Conservation (phyloP, 2,329 filamentous ascomycete species). For the Ophioceras dolichostomum region DNA sequence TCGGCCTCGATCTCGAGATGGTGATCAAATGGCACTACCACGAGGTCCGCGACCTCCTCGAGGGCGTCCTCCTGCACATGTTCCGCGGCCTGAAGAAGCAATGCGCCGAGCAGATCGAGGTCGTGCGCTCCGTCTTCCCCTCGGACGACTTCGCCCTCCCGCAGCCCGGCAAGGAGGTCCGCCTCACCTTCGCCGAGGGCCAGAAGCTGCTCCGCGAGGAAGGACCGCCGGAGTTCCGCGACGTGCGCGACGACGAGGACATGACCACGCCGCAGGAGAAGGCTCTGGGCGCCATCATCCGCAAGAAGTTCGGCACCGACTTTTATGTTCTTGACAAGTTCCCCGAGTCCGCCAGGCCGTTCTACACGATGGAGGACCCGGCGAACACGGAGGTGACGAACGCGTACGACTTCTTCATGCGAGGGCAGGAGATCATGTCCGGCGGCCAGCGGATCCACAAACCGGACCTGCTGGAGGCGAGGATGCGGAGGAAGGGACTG, state of each 20-base stretch:
- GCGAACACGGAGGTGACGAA: constrained; percentile 54
- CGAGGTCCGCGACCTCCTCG: constrained; percentile 61
- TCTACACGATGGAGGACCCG: constrained; percentile 78
- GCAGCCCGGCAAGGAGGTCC: constrained; percentile 59
- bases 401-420: constrained; percentile 74
- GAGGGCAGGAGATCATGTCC: constrained; percentile 85
- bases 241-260: constrained; percentile 67
- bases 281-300: constrained; percentile 75
- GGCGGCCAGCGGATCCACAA: constrained; percentile 88
- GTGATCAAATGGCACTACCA: constrained; percentile 69
- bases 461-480: constrained; percentile 60
- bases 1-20: constrained; percentile 82
- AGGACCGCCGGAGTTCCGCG: constrained; percentile 51
- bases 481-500: constrained; percentile 68
- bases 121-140: constrained; percentile 62
- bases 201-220: constrained; percentile 67
- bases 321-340: constrained; percentile 98
- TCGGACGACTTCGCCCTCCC: constrained; percentile 69
- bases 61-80: constrained; percentile 65
- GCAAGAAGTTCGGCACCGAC: constrained; percentile 83
- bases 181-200: constrained; percentile 66
- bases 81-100: constrained; percentile 60
- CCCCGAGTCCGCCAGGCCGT: constrained; percentile 75
- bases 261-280: constrained; percentile 75
- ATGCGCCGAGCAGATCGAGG: constrained; percentile 60